Evolutionary conservation across 768 basidiomycete species (phyloP), one percentile per base, ranked within the genome.

Genomic region (Calocera cornea): DNA sequence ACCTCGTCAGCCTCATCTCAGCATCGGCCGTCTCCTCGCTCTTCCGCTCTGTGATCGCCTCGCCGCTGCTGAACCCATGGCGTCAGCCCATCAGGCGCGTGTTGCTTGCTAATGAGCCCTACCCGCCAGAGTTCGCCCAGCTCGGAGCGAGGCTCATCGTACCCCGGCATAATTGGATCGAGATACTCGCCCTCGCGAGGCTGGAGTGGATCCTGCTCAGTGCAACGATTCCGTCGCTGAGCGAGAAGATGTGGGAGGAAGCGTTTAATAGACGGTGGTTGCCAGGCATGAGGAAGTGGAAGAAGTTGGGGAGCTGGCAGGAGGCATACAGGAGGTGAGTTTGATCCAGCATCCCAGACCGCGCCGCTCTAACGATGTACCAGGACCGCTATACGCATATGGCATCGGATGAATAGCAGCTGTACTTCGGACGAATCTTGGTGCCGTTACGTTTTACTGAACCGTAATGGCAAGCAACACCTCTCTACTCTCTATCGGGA

Each of bases 361-460:
- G 64, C 22, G 47, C n/a, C 65, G 1, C 50, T 10, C 47, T 33
- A 34, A 24, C n/a, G n/a, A 19, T 27, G n/a, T 12, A 31, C 17
- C 65, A 90, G 89, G 72, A 73, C 83, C 38, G 75, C 91, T 65
- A 80, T 83, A 73, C 80, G 87, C 34, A 79, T 87, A 41, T 87
- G 84, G 83, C 90, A 92, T 73, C 83, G 89, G 66, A 82, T 80
- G 72, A 79, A 78, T 41, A 84, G 84, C 1, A 80, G 81, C n/a
- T 92, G 90, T 73, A 90, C 89, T 24, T 75, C 83, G 7, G 87
- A 90, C 71, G 91, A 92, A 76, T 79, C 88, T 24, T 92, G 90
- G 89, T 91, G 89, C 64, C 89, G 85, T 87, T 90, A 74, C 71
- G 80, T 92, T 68, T 82, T 87, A 27, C 74, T 92, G 68, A 89